Base-by-base conservation (phyloP, 2,329 filamentous ascomycete genomes). In the Aspergillus nomiae region DNA sequence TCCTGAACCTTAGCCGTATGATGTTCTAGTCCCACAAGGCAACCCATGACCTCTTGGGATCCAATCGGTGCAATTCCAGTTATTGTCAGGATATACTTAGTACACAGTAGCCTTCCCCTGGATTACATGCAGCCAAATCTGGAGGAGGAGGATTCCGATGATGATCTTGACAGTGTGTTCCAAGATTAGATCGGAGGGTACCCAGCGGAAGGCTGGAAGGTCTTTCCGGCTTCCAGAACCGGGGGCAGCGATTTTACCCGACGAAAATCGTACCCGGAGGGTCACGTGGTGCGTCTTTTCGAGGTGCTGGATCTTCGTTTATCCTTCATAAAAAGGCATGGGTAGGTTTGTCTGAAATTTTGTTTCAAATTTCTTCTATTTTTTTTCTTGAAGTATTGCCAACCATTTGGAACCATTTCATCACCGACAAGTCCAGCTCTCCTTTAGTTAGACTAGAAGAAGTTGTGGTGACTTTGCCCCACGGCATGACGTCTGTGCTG, bases 401-500 rank as follows among this genome's bases (percentile, higher is more conserved):
- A 24, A 24, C 4, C 24, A 41, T n/a, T 19, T 46, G 19, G 43
- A 24, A 14, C n/a, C n/a, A 46, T 46, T 21, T 24, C 43, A 46
- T 24, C 43, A 46, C 43, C 11, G 7, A 11, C 43, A 46, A 19
- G 16, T 50, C 30, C 46, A 19, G 26, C 24, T 24, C 48, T 32
- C 48, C 43, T 46, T 16, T 48, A 26, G 21, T 14, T 48, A 6
- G 21, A 26, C 24, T 48, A 14, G 21, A 14, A 48, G 45, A 51
- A 51, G 19, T 30, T 38, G 45, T 55, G 51, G 51, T 36, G 51
- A 54, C 19, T 34, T 26, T 69, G 64, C 67, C 67, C 69, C 67
- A 64, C 66, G 66, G 69, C 59, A 69, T 71, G 66, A 69, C 68
- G 65, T 67, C 65, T 66, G 63, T 61, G 65, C 62, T 64, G 51